Conservation (phyloP, 768 basidiomycete genomes). For the Kondoa subrosea region DNA sequence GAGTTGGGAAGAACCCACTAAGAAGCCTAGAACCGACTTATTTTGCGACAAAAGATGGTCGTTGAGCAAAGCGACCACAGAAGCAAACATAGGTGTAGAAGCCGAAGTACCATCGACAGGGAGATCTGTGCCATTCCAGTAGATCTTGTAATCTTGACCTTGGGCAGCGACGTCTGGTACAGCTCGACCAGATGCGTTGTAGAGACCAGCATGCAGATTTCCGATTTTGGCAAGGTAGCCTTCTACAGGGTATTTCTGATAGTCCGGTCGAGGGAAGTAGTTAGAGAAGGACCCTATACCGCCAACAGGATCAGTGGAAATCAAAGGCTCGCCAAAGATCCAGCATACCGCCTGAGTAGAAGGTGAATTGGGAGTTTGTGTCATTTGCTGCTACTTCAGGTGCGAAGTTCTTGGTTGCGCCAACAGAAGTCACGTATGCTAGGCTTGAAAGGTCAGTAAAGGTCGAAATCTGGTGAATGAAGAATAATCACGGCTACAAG, state of each 20-base stretch:
- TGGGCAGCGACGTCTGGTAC: conserved; percentile 5
- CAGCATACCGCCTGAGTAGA: too few relatives aligned
- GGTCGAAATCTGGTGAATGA: too few relatives aligned
- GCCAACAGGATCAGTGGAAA: too few relatives aligned
- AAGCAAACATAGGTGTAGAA: conserved; percentile 46
- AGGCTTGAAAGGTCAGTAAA: too few relatives aligned
- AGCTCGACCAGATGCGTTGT: conserved; percentile 2
- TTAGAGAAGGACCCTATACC: not conserved
- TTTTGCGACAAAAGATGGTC: conserved; percentile 42
- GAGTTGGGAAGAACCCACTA: too few relatives aligned
- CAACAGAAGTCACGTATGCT: not conserved
- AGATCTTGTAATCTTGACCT: not conserved
- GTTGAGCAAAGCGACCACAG: conserved; percentile 47
- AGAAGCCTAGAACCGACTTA: conserved; percentile 42
- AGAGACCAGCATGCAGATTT: not conserved
- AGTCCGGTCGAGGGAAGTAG: not conserved
- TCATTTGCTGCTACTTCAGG: too few relatives aligned
- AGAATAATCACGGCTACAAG: too few relatives aligned
- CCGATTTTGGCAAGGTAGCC: not conserved
- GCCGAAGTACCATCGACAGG: conserved; percentile 45
- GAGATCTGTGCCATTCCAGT: conserved; percentile 14
- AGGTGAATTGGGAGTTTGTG: too few relatives aligned
- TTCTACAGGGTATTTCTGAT: not conserved
- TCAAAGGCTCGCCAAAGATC: too few relatives aligned
- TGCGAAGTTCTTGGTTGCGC: too few relatives aligned